Evolutionary conservation across 1,284 basidiomycete species (phyloP), one percentile per base, ranked within the genome.

Genomic region (Ustilago vetiveriae): DNA sequence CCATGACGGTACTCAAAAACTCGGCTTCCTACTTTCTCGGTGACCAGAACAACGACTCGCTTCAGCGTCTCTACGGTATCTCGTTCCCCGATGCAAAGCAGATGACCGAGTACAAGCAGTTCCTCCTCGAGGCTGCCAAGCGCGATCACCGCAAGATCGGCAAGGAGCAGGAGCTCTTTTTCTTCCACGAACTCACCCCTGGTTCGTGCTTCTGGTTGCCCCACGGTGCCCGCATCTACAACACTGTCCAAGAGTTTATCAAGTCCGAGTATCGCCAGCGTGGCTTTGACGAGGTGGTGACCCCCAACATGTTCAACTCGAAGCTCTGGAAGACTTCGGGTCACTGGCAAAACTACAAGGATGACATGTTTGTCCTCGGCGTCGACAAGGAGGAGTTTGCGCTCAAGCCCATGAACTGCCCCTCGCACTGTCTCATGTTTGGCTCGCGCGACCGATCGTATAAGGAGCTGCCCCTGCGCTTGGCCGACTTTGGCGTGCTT

Each of bases 31-130:
- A 98, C 85, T 99, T 98, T 88, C 88, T 98, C 21, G 95, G 94
- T 47, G 92, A 98, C 82, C 86, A 90, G 47, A 90, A 88, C 80
- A 98, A 98, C 82, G 96, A 98, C 81, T 92, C 92, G 4, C 86
- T 99, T 52, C 96, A 98, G 83, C 90, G 96, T 46, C 89, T 99
- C 65, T 99, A 98, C 83, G 96, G 96, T 57, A 94, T 99, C 82
- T 97, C 95, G 3, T 99, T 98, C 88, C 96, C 96, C 0, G 95
- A 98, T 84, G 91, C 92, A 84, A 97, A 97, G 84, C 92, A 95
- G 82, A 86, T 98, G 80, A 85, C 88, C 21, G 96, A 98, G 76
- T 94, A 98, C 88, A 98, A 98, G 85, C 88, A 87, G 42, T 98
- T 97, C 86, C 86, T 98, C 58, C 92, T 89, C 46, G 95, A 98